A percentile compares a stretch with the other conserved stretches of the same genome.
Evolutionary conservation across 2,329 filamentous ascomycete species (phyloP).

Genomic region (Monilinia aucupariae): DNA sequence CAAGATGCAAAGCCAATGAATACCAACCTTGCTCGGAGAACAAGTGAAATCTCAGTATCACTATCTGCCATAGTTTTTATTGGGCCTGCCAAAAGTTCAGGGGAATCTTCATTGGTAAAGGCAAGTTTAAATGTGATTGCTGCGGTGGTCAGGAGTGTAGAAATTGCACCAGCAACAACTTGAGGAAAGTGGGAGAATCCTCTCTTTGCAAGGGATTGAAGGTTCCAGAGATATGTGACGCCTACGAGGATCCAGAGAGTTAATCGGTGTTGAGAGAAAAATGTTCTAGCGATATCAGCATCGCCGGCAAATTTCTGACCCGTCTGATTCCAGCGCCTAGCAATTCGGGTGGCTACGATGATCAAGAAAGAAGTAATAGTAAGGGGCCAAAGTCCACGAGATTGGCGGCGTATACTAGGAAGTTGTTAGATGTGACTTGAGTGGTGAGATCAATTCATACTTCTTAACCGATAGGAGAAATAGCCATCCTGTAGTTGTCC

Average conservation of each 20-base stretch:
- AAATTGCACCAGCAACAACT: conserved; percentile 32
- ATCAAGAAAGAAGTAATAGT: conserved; percentile 40
- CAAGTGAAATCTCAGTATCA: conserved; percentile 27
- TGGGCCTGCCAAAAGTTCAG: conserved; percentile 61
- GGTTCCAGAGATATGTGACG: conserved; percentile 57
- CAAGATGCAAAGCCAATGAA: conserved; percentile 42
- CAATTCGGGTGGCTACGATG: conserved; percentile 58
- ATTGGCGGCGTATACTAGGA: conserved; percentile 25
- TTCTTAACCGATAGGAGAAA: conserved; percentile 47
- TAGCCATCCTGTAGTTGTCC: conserved; percentile 69
- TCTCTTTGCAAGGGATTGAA: conserved; percentile 27
- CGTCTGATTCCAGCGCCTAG: conserved; percentile 89
- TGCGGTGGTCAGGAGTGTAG: conserved; percentile 43
- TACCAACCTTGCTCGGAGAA: conserved; percentile 40
- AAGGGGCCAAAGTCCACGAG: conserved; percentile 18
- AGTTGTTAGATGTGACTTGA: conserved; percentile 13
- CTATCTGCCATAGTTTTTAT: conserved; percentile 33
- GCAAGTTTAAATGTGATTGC: conserved; percentile 83
- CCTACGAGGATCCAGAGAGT: conserved; percentile 71
- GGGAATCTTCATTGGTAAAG: conserved; percentile 82
- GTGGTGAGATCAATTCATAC: conserved; percentile 17
- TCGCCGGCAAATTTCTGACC: conserved; percentile 94
- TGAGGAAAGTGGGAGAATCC: conserved; percentile 31
- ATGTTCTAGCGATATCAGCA: conserved; percentile 73
- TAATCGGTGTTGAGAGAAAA: conserved; percentile 57